Evolutionary conservation across 2,329 filamentous ascomycete genomes (phyloP), one percentile per base, ranked within the genome.

Genomic region (Ophiocordyceps camponoti-floridani): DNA sequence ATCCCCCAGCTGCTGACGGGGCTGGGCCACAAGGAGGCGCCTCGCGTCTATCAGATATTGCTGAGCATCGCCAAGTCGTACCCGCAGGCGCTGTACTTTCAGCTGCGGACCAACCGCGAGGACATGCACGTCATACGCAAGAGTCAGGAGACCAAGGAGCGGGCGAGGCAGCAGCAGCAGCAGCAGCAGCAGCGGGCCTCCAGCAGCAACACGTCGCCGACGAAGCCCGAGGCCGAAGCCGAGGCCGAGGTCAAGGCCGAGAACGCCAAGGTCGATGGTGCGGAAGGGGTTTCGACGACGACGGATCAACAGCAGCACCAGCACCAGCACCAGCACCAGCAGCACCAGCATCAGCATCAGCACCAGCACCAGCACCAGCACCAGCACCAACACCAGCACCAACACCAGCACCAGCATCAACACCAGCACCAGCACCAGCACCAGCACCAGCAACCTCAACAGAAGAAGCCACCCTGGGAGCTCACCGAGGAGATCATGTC

Each of bases 1-100:
- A 96, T 99, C 50, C 91, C 91, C 16, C 91, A 99, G 62, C 73
- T 99, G 40, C 75, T 99, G 30, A 89, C 86, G 40, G 91, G 89
- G 44, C 71, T 98, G 43, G 85, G 84, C 2, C 82, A 95, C 56
- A 88, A 89, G 53, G 93, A 99, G 62, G 89, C 87, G 12, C 78
- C 79, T 4, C 82, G 93, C 42, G 84, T 89, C 41, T 83, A 91
- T 58, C 76, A 77, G 43, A 85, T 99, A 43, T 72, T 99, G 16
- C 75, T 86, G 23, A 94, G 91, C 68, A 86, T 99, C 56, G 91
- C 91, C 44, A 95, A 95, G 66, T 79, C 84, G 0, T 98, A 94
- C 58, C 91, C 91, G 2, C 91, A 99, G 58, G 82, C 91, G 3
- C 70, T 99, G 27, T 98, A 95, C 68, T 96, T 96, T 70, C 81